Base-by-base conservation (phyloP, 495 filamentous ascomycete genomes). In the Xylaria intraflava region DNA sequence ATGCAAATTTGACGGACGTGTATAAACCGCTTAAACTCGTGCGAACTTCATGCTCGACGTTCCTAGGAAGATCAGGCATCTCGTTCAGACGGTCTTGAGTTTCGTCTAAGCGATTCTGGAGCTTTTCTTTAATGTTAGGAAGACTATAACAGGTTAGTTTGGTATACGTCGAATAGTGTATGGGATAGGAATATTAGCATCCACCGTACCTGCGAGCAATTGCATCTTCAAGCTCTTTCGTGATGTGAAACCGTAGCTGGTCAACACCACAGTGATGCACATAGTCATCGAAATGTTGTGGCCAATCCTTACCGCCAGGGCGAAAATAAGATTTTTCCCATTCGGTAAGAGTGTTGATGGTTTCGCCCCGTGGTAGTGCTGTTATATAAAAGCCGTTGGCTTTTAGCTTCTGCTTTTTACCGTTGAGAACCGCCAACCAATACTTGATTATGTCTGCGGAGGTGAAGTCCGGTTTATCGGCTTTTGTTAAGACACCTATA, bases 401-500 rank as follows among this genome's bases (percentile, higher is more conserved):
- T 0, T 83, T 84, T 0, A 85, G 72, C 0, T 40, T 24, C 54
- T 85, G 83, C 6, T 61, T 58, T n/a, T 65, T 30, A 6, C 81
- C 82, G 2, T 69, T 61, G 2, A 90, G 62, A 19, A 87, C 81
- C 0, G 73, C 62, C 0, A 74, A 49, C 78, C 83, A 86, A 17
- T 79, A 76, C 0, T 59, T 45, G 22, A 79, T 68, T 0, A 68
- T 71, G 0, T 45, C 31, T 1, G 78, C 74, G 0, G 85, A 23
- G 9, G 36, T 40, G 23, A 46, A 46, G 23, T 53, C 10, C 1
- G 20, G 56, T 0, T 79, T 69, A 55, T 93, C 88, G 0, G 88
- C 87, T 60, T 89, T 93, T 0, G 88, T 92, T n/a, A 90, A 68
- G 0, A 89, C 82, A 0, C 88, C 88, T 20, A 90, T 67, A 10